phyloP scores from a whole-genome alignment of 2,329 filamentous ascomycete species.

The Neoascochyta sp. region DNA sequence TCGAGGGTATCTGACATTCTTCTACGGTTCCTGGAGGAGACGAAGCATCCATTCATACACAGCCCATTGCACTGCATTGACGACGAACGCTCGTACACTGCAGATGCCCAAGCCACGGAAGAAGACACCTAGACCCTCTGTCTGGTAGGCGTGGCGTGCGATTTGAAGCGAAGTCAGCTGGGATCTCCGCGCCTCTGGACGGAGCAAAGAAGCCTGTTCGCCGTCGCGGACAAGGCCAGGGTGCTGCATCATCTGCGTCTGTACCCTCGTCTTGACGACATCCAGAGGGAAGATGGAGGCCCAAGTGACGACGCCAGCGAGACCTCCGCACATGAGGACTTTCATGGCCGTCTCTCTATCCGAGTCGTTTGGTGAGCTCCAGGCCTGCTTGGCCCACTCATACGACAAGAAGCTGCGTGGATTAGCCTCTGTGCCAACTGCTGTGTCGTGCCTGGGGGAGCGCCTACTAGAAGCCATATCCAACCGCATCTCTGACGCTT shows the following conservation, averaged over 20 bases:
- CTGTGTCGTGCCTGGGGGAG: neutral
- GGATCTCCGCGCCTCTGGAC: constrained; percentile 21
- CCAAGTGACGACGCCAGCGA: constrained; percentile 88
- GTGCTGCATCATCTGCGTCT: constrained; percentile 57
- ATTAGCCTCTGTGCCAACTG: constrained; percentile 5
- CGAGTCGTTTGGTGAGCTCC: constrained; percentile 46
- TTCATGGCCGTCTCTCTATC: constrained; percentile 55
- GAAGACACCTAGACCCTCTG: constrained; percentile 71
- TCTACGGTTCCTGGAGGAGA: constrained; percentile 20
- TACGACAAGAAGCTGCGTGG: constrained; percentile 75
- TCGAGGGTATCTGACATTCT: neutral
- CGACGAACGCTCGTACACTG: constrained; percentile 80
- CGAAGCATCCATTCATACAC: constrained; percentile 86
- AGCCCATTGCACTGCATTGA: constrained; percentile 91
- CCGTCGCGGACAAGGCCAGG: constrained; percentile 2
- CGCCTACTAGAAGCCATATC: constrained; percentile 87
- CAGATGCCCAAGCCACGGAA: constrained; percentile 80
- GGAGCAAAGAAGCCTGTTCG: constrained; percentile 22
- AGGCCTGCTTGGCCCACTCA: constrained; percentile 64
- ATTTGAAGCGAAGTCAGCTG: constrained; percentile 58
- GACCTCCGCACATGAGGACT: constrained; percentile 75
- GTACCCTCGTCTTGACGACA: constrained; percentile 88
- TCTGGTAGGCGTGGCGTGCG: constrained; percentile 63
- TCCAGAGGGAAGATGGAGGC: constrained; percentile 86
- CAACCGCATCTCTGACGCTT: constrained; percentile 76